Base-by-base conservation (phyloP, 148 eudicot species). In the Cornus suecica region DNA sequence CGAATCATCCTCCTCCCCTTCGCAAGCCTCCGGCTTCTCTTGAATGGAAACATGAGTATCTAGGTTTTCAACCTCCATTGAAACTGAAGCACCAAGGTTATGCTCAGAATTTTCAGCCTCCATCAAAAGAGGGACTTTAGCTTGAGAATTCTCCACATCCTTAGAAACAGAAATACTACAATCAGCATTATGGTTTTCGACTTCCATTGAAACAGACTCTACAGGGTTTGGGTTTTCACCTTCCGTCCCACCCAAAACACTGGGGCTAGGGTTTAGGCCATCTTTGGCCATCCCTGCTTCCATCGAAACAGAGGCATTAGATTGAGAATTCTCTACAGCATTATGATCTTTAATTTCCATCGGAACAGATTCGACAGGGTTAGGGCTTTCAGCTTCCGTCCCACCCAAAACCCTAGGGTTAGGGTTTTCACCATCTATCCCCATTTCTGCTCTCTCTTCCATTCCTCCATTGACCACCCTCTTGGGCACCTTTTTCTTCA, bases 401-500 rank as follows among this genome's bases (percentile, higher is more conserved):
- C 41, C 56, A 74, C 69, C 68, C 66, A 45, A 60, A n/a, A 67
- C 61, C 68, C 37, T 37, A 2, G 25, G 4, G 11, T 72, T 51
- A 48, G 51, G 32, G 41, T 10, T 78, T 51, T n/a, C 63, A 18
- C 3, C 30, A 29, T 31, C 58, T 31, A 42, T 60, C 32, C 16
- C 67, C 10, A 32, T 26, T 23, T 30, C 68, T 67, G 68, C 71
- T 2, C 25, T n/a, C 29, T 28, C 78, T 67, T 11, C 70, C 27
- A 41, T 68, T 7, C 68, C 77, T 34, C 71, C 82, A 77, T 20
- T 29, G 63, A n/a, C 58, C 70, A 75, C 80, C 80, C 74, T 82
- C 61, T 76, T 86, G 4, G 80, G 82, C 28, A 85, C 85, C 68
- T 77, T 86, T 76, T 71, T 84, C 82, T 71, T 81, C 66, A 84